These are phyloP conservation scores for Bretziella fagacearum DNA, from an alignment of 2,329 filamentous ascomycete species.

Conservation along the genomic window DNA sequence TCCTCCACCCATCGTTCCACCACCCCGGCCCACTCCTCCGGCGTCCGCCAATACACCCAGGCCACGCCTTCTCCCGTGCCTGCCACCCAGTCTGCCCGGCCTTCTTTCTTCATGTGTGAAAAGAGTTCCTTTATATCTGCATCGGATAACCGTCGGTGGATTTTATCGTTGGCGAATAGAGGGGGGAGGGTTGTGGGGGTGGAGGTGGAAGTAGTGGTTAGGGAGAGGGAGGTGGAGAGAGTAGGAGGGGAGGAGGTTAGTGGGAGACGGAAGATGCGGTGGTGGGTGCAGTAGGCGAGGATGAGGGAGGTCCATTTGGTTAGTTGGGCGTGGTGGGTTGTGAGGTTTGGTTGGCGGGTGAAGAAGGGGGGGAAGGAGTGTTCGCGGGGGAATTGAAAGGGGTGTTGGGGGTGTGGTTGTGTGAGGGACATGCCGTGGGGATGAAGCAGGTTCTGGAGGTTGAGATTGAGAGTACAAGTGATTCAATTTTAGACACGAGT, in stretches of 20 bases:
- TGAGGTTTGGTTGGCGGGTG: constrained; percentile 59
- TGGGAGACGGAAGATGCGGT: constrained; percentile 60
- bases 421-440: no score
- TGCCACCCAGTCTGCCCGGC: constrained; percentile 40
- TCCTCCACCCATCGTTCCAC: constrained; percentile 70
- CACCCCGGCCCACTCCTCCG: constrained; percentile 75
- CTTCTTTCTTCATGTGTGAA: constrained; percentile 41
- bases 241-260: constrained; percentile 24
- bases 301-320: constrained; percentile 76
- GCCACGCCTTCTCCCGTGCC: constrained; percentile 26
- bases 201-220: constrained; percentile 37
- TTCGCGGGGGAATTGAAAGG: constrained; percentile 43
- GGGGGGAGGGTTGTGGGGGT: constrained; percentile 21
- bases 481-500: no score
- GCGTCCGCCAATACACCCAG: constrained; percentile 71
- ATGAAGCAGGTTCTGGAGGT: no score
- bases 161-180: constrained; percentile 40
- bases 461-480: no score
- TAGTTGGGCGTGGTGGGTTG: constrained; percentile 58
- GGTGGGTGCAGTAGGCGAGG: constrained; percentile 63
- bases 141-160: constrained; percentile 34
- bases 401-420: constrained; percentile 22
- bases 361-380: constrained; percentile 76
- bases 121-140: constrained; percentile 41
- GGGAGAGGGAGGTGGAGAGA: constrained; percentile 32